Base-by-base conservation (phyloP, 768 basidiomycete genomes). In the Suillus occidentalis region DNA sequence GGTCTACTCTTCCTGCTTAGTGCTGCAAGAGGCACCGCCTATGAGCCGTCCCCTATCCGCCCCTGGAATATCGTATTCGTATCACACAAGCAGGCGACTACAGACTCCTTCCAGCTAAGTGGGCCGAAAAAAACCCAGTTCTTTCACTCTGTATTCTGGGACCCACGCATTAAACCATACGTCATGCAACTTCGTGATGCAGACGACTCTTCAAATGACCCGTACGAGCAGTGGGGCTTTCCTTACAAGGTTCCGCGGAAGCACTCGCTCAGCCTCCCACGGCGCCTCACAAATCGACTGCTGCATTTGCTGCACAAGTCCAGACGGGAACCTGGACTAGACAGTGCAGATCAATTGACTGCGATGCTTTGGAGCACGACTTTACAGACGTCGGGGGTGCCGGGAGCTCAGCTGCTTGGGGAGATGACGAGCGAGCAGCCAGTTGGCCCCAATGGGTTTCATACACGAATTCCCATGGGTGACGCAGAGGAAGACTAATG, bases 151-250 rank as follows among this genome's bases (percentile, higher is more conserved):
- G 34, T 37, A n/a, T 55, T 55, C 34, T 55, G 53, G 53, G 53
- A 55, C 20, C 53, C 53, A 13, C 56, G 56, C 14, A 57, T 37
- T 13, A 57, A 57, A 16, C 36, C n/a, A 39, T 57, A 57, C 36
- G n/a, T 37, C 56, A 37, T 57, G 56, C n/a, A 16, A n/a, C 53
- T 55, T 55, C 53, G 20, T 34, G 31, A 55, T 3, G 12, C 34
- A 20, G 34, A n/a, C 20, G n/a, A 12, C 20, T 22, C 36, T 37
- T 57, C 36, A 22, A 37, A n/a, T 36, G 20, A n/a, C n/a, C 22
- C 36, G 18, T 57, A 57, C 36, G 36, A 39, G 56, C 36, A 37
- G 56, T 57, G 56, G 56, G 56, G 56, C 4, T 57, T 57, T 14
- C 56, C 56, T 16, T 14, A 39, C 36, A 39, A 55, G 20, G 34